Conservation (phyloP, 23 red algal genomes). For the Porphyridium purpureum region DNA sequence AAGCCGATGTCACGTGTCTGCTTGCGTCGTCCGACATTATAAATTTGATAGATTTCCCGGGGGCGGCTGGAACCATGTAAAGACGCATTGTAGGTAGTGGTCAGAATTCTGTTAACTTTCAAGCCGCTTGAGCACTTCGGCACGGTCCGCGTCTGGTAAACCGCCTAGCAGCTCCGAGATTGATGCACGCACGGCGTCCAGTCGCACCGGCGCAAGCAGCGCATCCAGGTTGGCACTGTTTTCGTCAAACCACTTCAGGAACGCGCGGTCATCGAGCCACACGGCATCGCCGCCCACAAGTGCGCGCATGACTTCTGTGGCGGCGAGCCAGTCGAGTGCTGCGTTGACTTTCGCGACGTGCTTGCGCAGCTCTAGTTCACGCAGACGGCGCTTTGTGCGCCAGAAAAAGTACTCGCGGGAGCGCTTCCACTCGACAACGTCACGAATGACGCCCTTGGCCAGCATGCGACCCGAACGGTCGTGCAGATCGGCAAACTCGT, state of each 20-base stretch:
- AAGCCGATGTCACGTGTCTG: no score
- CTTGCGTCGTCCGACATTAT: no score
- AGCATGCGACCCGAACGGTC: constrained; percentile 4
- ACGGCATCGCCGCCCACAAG: not conserved
- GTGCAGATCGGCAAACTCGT: constrained; percentile 11
- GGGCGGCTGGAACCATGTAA: no score
- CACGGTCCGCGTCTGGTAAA: no score
- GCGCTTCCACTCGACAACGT: constrained; percentile 9
- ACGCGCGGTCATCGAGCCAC: not conserved
- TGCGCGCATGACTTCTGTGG: not conserved
- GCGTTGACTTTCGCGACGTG: not conserved
- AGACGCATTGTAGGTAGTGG: no score
- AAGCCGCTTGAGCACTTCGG: no score
- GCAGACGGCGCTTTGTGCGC: constrained; percentile 3
- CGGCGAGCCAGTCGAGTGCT: not conserved
- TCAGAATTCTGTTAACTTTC: no score
- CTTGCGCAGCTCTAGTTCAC: constrained; percentile 1
- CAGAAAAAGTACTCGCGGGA: constrained; percentile 11
- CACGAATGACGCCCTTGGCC: constrained; percentile 5
- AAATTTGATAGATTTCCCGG: no score
- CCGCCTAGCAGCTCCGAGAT: no score
- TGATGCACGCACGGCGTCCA: no score
- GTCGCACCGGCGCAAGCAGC: no score
- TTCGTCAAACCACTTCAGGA: not conserved
- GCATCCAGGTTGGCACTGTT: not conserved